Conservation (phyloP, 257 asterid species). For the Coffea eugenioides region DNA sequence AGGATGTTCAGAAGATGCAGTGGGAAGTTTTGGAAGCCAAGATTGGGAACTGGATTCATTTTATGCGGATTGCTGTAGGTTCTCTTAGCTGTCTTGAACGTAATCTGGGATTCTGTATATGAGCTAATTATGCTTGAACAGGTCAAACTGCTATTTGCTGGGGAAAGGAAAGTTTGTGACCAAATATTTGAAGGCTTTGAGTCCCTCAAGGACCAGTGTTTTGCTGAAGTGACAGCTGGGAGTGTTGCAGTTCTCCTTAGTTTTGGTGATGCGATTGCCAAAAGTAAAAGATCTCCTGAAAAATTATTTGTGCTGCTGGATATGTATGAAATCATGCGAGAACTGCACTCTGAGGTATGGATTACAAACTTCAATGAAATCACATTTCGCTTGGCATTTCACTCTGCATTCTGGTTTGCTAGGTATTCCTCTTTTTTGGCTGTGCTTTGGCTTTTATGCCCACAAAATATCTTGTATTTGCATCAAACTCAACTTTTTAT, state of each 20-base stretch:
- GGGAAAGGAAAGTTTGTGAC: conserved; percentile 96
- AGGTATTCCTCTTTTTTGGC: neutral
- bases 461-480: neutral
- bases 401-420: neutral
- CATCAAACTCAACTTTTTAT: neutral
- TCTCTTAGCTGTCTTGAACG: neutral
- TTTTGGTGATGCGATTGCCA: conserved; percentile 99
- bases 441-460: neutral
- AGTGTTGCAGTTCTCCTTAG: conserved; percentile 93
- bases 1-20: conserved; percentile 97
- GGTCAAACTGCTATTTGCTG: conserved; percentile 94
- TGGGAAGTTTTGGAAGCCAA: conserved; percentile 99
- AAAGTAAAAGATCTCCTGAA: conserved; percentile 98
- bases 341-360: conserved; percentile 87
- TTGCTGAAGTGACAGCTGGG: conserved; percentile 86
- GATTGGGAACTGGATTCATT: conserved; percentile 99
- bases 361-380: conserved; percentile 12
- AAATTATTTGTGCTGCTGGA: conserved; percentile 93
- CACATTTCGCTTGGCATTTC: neutral
- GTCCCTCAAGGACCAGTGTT: conserved; percentile 84
- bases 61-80: conserved; percentile 95
- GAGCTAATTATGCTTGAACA: conserved; percentile 37
- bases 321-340: conserved; percentile 99
- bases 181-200: conserved; percentile 86
- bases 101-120: conserved; percentile 3